phyloP scores from a whole-genome alignment of 2,329 filamentous ascomycete species.

The Epichloe sp. region DNA sequence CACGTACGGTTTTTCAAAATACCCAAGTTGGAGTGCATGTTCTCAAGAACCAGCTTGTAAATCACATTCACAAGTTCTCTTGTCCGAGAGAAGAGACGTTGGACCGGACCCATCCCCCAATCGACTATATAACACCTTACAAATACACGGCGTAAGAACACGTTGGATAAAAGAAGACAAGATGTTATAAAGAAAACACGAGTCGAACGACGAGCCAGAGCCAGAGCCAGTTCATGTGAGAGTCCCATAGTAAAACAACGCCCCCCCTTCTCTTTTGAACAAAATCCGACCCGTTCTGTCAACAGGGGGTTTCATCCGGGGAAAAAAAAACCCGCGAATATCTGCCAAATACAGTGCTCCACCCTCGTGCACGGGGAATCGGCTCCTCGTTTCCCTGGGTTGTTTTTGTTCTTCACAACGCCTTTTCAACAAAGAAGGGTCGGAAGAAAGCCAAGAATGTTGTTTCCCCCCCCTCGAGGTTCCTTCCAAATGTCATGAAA shows the following conservation, averaged over 20 bases:
- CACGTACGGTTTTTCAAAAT: no score
- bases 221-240: not conserved
- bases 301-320: no score
- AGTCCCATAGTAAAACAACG: not conserved
- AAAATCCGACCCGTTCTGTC: not conserved
- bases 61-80: no score
- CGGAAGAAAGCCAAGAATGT: not conserved
- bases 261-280: not conserved
- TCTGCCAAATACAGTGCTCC: no score
- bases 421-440: not conserved
- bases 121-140: no score
- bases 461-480: not conserved
- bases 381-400: no score
- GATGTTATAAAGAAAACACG: not conserved
- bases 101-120: no score
- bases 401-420: not conserved
- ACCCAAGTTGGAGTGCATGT: no score
- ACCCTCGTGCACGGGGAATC: no score
- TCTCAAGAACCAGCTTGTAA: no score
- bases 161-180: slow-evolving; percentile 1
- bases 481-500: not conserved
- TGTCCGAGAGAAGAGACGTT: no score
- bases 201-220: not conserved
- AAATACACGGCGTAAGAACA: not conserved
- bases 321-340: no score